Evolutionary conservation across 73 alveolate species (phyloP).

Genomic region (Paraurostyla sp.): DNA sequence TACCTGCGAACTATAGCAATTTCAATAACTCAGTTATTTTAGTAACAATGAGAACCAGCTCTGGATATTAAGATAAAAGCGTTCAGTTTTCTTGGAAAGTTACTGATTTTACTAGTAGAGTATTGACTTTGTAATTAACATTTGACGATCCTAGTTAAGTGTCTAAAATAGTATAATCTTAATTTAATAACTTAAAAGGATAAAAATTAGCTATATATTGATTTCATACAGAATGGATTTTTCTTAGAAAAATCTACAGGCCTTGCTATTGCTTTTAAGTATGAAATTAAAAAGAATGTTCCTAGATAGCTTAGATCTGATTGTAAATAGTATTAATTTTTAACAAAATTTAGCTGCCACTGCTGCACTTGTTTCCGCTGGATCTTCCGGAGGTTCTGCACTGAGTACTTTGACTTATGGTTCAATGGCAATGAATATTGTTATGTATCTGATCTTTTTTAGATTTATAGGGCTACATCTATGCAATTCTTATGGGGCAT

Average conservation of each 20-base stretch:
- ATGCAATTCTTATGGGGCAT: conserved; percentile 51
- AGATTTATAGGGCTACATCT: conserved; percentile 50
- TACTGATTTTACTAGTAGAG: conserved; percentile 13
- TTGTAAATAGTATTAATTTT: not conserved
- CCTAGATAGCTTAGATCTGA: conserved; percentile 31
- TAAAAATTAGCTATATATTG: not conserved
- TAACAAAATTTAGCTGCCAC: conserved; percentile 21
- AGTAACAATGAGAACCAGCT: not conserved
- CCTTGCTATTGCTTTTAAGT: not conserved
- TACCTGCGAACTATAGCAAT: not conserved
- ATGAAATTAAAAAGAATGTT: not conserved
- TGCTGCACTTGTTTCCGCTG: not conserved
- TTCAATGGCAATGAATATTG: conserved; percentile 26
- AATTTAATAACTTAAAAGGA: not conserved
- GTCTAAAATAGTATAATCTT: not conserved
- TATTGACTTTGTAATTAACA: not conserved
- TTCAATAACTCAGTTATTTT: not conserved
- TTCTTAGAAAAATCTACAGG: not conserved
- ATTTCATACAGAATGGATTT: not conserved
- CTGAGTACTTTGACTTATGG: conserved; percentile 33
- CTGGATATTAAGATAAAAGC: not conserved
- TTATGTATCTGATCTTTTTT: not conserved
- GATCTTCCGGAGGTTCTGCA: not conserved
- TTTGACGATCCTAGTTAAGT: conserved; percentile 33
- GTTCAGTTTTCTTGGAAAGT: conserved; percentile 1